A percentile compares a stretch with the other conserved stretches of the same genome.
These are phyloP conservation scores for Pulveroboletus sp. DNA, from an alignment of 768 basidiomycete species.

Conservation along the genomic window DNA sequence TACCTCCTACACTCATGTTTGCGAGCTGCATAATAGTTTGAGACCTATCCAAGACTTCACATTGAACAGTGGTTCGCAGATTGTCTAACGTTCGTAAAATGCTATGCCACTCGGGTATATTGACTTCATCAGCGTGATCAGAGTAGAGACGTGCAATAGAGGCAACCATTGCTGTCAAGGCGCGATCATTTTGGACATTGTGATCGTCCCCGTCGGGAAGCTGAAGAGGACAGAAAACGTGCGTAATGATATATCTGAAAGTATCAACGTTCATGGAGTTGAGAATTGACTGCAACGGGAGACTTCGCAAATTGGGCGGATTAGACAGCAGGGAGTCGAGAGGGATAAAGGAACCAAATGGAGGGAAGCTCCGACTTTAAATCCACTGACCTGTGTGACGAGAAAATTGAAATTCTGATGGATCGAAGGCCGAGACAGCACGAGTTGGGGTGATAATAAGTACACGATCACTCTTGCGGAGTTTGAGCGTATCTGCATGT, in stretches of 20 bases:
- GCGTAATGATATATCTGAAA: slow-evolving; percentile 35
- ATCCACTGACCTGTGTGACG: no score
- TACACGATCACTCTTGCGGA: no score
- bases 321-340: neutral
- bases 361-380: no score
- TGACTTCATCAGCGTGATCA: neutral
- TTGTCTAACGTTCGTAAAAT: slow-evolving; percentile 32
- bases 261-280: neutral
- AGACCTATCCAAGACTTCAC: slow-evolving; percentile 2
- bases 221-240: slow-evolving; percentile 42
- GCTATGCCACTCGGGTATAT: slow-evolving; percentile 27
- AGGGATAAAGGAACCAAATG: no score
- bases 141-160: slow-evolving; percentile 20
- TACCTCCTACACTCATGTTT: slow-evolving; percentile 21
- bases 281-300: neutral
- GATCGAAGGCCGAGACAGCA: no score
- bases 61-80: slow-evolving; percentile 7
- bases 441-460: no score
- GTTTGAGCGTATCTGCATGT: no score
- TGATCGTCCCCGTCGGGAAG: slow-evolving; percentile 38
- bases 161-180: slow-evolving; percentile 22
- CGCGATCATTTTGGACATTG: slow-evolving; percentile 19
- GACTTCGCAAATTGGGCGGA: slow-evolving; percentile 2
- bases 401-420: no score
- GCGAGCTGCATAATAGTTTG: slow-evolving; percentile 14